Base-by-base conservation (phyloP, 768 basidiomycete species). In the Boletus pseudo-olivaceus region DNA sequence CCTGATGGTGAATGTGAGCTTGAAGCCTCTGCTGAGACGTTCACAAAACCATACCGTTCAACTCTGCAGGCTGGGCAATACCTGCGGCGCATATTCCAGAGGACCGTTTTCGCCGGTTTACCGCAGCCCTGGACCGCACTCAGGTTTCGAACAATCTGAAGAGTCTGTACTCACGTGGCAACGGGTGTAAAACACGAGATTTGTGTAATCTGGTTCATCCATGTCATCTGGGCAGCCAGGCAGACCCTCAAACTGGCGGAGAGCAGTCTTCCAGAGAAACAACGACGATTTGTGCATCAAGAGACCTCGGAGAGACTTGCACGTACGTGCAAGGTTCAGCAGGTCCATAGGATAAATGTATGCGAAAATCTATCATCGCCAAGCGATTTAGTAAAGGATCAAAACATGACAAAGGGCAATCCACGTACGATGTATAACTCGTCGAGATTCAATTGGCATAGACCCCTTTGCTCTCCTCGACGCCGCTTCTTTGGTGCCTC, bases 181-280 rank as follows among this genome's bases (percentile, higher is more conserved):
- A 23, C 55, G 60, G 6, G 45, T 9, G 27, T 45, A 51, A 19
- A 64, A 82, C 27, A 70, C 71, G 38, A 82, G 72, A 53, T 69
- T 74, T 34, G 75, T 73, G 52, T 75, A 81, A 58, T 76, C 71
- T 0, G 72, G 62, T 68, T 82, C 80, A 26, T 59, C 67, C 56
- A 81, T 59, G 58, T 80, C 79, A 10, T 57, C 39, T 0, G 80
- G 81, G 54, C 76, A 77, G 7, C 65, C 51, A 2, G 80, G 81
- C 7, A 79, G 62, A 15, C 67, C 72, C 30, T 59, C 48, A 8
- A 76, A 60, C 41, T 69, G 69, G 11, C 45, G 54, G n/a, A 77
- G 70, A 11, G 51, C 53, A 2, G 33, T 26, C 32, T 44, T 64
- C 69, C 70, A 58, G 53, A 70, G 44, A 48, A 68, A 52, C 62